Evolutionary conservation across 129 eudicot genomes (phyloP).

Genomic region (Flaveria ramosissima): DNA sequence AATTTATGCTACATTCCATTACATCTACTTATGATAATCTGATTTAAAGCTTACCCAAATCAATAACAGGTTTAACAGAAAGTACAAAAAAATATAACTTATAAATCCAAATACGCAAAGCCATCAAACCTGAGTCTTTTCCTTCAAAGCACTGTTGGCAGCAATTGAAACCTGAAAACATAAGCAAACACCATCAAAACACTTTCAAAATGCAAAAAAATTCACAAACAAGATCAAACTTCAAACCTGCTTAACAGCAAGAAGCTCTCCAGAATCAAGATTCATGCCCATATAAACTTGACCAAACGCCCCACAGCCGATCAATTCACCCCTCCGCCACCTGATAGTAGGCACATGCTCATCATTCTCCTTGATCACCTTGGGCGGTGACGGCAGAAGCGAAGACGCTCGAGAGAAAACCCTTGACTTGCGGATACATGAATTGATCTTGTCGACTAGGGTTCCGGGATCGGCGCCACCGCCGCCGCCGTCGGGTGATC

Average conservation of each 20-base stretch:
- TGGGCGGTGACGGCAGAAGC: slow-evolving; percentile 32
- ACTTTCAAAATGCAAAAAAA: not conserved
- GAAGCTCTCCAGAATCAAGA: slow-evolving; percentile 85
- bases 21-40: slow-evolving; percentile 17
- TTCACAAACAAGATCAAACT: not conserved
- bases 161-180: slow-evolving; percentile 62
- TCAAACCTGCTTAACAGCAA: slow-evolving; percentile 79
- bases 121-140: slow-evolving; percentile 64
- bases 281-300: slow-evolving; percentile 88
- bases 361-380: slow-evolving; percentile 11
- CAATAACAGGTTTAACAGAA: not conserved
- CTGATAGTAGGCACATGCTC: slow-evolving; percentile 44
- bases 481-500: slow-evolving; percentile 41
- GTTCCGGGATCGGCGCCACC: slow-evolving; percentile 43
- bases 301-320: slow-evolving; percentile 81
- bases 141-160: slow-evolving; percentile 54
- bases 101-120: slow-evolving; percentile 11
- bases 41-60: slow-evolving; percentile 1
- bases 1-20: slow-evolving; percentile 1
- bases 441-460: slow-evolving; percentile 59
- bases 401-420: slow-evolving; percentile 49
- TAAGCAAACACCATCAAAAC: slow-evolving; percentile 31
- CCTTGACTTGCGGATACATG: slow-evolving; percentile 68
- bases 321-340: slow-evolving; percentile 81
- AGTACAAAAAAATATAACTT: not conserved